Evolutionary conservation across 805 yeast genomes (phyloP).

Genomic region (Wickerhamiella allomyrinae): DNA sequence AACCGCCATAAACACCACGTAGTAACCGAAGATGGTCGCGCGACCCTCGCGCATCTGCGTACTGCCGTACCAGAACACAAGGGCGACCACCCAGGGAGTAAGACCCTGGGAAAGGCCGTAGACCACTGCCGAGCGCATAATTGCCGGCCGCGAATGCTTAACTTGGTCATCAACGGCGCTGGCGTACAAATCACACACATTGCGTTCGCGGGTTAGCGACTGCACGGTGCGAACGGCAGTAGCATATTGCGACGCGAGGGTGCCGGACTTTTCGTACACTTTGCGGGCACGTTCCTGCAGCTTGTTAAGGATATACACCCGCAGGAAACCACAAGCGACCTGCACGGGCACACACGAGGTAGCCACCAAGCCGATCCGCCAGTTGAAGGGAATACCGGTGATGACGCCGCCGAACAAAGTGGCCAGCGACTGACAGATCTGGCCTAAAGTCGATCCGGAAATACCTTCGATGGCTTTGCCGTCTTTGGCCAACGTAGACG

Average conservation of each 20-base stretch:
- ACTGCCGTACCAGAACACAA: conserved; percentile 32
- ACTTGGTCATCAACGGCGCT: conserved; percentile 22
- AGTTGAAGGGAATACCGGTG: conserved; percentile 27
- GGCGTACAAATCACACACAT: conserved; percentile 23
- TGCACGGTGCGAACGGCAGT: conserved; percentile 29
- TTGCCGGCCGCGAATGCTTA: conserved; percentile 18
- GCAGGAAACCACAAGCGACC: conserved; percentile 28
- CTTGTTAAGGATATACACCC: conserved; percentile 23
- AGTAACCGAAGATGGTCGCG: conserved; percentile 24
- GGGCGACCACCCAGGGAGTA: conserved; percentile 28
- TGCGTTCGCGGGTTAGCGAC: conserved; percentile 29
- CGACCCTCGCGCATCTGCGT: conserved; percentile 23
- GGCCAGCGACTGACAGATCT: conserved; percentile 25
- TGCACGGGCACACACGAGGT: conserved; percentile 27
- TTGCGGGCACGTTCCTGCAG: conserved; percentile 27
- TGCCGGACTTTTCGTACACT: conserved; percentile 28
- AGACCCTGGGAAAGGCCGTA: conserved; percentile 29
- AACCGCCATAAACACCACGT: conserved; percentile 27
- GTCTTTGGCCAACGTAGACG: conserved; percentile 27
- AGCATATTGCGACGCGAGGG: conserved; percentile 29
- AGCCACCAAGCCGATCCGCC: conserved; percentile 30
- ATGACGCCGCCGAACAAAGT: conserved; percentile 28
- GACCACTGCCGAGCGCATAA: conserved; percentile 23
- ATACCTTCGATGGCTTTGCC: conserved; percentile 29
- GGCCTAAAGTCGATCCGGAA: conserved; percentile 30